Conservation (phyloP, 2,329 filamentous ascomycete species). For the Alternaria incomplexa region DNA sequence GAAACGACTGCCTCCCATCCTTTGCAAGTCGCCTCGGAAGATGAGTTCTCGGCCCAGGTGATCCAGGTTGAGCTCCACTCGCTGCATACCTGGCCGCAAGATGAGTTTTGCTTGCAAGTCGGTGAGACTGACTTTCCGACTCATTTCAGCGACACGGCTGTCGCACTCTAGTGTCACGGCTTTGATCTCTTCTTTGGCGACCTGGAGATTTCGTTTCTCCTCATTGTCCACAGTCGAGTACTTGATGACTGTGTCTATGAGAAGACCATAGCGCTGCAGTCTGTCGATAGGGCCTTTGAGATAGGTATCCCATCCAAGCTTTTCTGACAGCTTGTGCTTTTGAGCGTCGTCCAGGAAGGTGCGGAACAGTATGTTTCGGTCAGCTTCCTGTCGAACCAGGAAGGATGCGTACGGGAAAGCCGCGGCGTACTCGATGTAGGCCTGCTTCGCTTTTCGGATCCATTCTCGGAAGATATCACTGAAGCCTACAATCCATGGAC, state of each 20-base stretch:
- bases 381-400: constrained; percentile 80
- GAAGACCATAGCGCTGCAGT: constrained; percentile 85
- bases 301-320: constrained; percentile 92
- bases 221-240: constrained; percentile 84
- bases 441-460: constrained; percentile 89
- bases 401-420: constrained; percentile 85
- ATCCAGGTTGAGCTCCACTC: constrained; percentile 84
- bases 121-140: constrained; percentile 85
- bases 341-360: constrained; percentile 83
- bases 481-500: constrained; percentile 91
- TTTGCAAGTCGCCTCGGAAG: constrained; percentile 84
- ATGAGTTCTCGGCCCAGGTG: constrained; percentile 93
- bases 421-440: constrained; percentile 91
- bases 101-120: constrained; percentile 85
- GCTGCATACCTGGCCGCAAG: constrained; percentile 83
- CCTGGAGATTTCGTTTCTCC: constrained; percentile 82
- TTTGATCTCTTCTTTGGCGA: constrained; percentile 91
- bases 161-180: constrained; percentile 90
- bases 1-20: constrained; percentile 87
- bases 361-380: constrained; percentile 84
- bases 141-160: constrained; percentile 87
- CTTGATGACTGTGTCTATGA: constrained; percentile 82
- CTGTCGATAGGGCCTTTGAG: constrained; percentile 92
- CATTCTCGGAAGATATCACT: constrained; percentile 98
- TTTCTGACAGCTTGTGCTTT: constrained; percentile 77